phyloP scores from a whole-genome alignment of 2,329 filamentous ascomycete species.

The Neofusicoccum kwambonambiense region DNA sequence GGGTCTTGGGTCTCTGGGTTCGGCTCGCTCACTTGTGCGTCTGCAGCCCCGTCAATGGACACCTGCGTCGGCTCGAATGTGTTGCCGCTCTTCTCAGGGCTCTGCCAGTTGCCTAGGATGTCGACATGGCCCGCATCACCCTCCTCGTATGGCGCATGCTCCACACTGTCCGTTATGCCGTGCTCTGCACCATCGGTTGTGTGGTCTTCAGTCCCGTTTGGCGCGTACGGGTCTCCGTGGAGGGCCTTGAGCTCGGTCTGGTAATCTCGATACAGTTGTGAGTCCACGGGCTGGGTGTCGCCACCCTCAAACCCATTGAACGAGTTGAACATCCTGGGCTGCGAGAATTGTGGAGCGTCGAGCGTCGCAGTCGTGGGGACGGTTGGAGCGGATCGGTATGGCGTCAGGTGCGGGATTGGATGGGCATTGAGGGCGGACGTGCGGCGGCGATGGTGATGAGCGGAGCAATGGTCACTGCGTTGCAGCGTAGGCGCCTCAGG shows the following conservation, averaged over 20 bases:
- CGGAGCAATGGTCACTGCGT: not conserved
- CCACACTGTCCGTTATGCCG: not conserved
- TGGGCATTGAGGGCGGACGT: conserved; percentile 6
- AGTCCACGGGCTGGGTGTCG: conserved; percentile 49
- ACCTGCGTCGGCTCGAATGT: not conserved
- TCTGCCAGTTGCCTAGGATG: conserved; percentile 26
- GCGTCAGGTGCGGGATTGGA: conserved; percentile 11
- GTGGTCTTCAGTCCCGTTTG: not conserved
- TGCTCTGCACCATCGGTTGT: not conserved
- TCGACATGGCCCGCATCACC: conserved; percentile 34
- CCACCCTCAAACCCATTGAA: conserved; percentile 42
- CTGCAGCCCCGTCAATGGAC: not conserved
- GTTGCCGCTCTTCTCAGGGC: not conserved
- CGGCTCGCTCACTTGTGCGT: not conserved
- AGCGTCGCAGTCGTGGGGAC: not conserved
- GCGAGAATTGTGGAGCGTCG: not conserved
- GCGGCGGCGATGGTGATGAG: not conserved
- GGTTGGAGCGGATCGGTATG: conserved; percentile 3
- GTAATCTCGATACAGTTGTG: conserved; percentile 45
- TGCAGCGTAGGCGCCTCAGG: not conserved
- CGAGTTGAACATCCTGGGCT: conserved; percentile 33
- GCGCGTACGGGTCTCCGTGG: not conserved
- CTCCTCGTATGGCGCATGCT: conserved; percentile 17
- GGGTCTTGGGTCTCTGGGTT: conserved; percentile 11
- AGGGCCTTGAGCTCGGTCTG: not conserved